Percentiles rank a stretch among this genome's conserved stretches.
These are phyloP conservation scores for Colletotrichum tamarilloi DNA, from an alignment of 2,329 filamentous ascomycete genomes.

Conservation along the genomic window DNA sequence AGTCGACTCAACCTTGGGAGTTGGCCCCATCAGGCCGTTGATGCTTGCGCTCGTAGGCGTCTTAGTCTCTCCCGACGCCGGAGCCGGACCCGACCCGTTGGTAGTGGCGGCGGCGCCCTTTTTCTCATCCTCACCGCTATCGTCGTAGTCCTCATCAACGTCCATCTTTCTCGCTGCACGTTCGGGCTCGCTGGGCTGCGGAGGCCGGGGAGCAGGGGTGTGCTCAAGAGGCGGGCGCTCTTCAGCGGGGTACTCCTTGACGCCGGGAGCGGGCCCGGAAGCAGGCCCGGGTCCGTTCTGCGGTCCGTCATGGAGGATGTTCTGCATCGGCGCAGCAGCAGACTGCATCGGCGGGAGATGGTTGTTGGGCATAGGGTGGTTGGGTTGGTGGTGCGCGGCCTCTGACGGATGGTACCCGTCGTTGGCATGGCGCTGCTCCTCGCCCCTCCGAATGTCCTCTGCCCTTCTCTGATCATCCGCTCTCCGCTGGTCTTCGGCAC, in stretches of 20 bases:
- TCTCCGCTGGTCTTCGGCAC: slow-evolving; percentile 65
- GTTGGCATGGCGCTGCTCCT: slow-evolving; percentile 75
- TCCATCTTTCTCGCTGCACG: slow-evolving; percentile 93
- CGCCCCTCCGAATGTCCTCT: slow-evolving; percentile 63
- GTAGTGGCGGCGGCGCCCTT: slow-evolving; percentile 57
- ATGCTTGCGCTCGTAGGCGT: slow-evolving; percentile 60
- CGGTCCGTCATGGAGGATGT: slow-evolving; percentile 61
- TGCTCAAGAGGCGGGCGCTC: slow-evolving; percentile 66
- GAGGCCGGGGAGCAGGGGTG: slow-evolving; percentile 55
- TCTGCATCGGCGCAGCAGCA: slow-evolving; percentile 65
- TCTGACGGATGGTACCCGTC: slow-evolving; percentile 93
- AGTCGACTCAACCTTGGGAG: slow-evolving; percentile 59
- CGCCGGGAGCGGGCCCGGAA: slow-evolving; percentile 50
- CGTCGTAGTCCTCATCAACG: slow-evolving; percentile 97
- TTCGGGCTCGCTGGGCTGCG: slow-evolving; percentile 77
- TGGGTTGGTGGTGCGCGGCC: slow-evolving; percentile 84
- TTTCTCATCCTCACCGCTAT: slow-evolving; percentile 89
- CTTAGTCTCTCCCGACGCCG: slow-evolving; percentile 64
- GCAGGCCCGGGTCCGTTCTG: slow-evolving; percentile 45
- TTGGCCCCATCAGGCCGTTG: slow-evolving; percentile 59
- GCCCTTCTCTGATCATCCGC: slow-evolving; percentile 69
- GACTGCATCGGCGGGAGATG: slow-evolving; percentile 74
- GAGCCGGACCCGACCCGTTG: slow-evolving; percentile 56
- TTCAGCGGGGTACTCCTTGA: slow-evolving; percentile 67
- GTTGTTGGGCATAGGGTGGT: slow-evolving; percentile 64